Evolutionary conservation across 768 basidiomycete species (phyloP).

Genomic region (Cantharellus cinnabarinus): DNA sequence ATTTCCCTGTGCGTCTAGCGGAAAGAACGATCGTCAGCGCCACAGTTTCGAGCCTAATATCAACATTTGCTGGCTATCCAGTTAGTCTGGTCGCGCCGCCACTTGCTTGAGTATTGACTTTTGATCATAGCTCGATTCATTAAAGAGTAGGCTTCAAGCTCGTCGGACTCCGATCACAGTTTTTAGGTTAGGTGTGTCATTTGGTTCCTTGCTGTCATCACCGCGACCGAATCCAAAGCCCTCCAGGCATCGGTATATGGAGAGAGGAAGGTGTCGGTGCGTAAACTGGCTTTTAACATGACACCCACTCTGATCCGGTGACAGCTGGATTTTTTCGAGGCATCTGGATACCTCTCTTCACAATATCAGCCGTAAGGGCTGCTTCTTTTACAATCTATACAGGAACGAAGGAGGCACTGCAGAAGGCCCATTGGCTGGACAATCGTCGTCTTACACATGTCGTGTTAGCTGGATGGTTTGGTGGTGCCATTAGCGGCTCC

Average conservation of each 20-base stretch:
- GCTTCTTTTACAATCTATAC: slow-evolving; percentile 85
- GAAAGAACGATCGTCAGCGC: slow-evolving; percentile 79
- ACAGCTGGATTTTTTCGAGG: slow-evolving; percentile 71
- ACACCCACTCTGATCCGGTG: not conserved
- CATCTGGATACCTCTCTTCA: slow-evolving; percentile 79
- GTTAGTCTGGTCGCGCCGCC: slow-evolving; percentile 18
- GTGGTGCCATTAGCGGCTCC: slow-evolving; percentile 76
- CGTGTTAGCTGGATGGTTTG: slow-evolving; percentile 55
- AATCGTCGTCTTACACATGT: slow-evolving; percentile 44
- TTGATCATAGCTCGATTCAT: slow-evolving; percentile 55
- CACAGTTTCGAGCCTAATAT: slow-evolving; percentile 76
- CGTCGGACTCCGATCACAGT: slow-evolving; percentile 57
- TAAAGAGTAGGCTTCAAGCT: slow-evolving; percentile 86
- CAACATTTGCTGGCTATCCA: slow-evolving; percentile 83
- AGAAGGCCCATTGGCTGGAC: slow-evolving; percentile 35
- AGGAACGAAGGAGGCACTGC: slow-evolving; percentile 55
- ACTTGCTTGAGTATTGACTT: slow-evolving; percentile 3
- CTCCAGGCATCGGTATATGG: slow-evolving; percentile 17
- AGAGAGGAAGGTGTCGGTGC: slow-evolving; percentile 18
- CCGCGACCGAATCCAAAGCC: too few relatives aligned
- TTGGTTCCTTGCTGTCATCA: too few relatives aligned
- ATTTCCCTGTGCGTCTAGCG: too few relatives aligned
- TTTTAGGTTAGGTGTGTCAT: slow-evolving; percentile 18
- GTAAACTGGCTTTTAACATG: not conserved
- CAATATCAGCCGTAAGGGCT: slow-evolving; percentile 89